Evolutionary conservation across 1,284 basidiomycete genomes (phyloP), one percentile per base, ranked within the genome.

Genomic region (Pterulicium gracile): DNA sequence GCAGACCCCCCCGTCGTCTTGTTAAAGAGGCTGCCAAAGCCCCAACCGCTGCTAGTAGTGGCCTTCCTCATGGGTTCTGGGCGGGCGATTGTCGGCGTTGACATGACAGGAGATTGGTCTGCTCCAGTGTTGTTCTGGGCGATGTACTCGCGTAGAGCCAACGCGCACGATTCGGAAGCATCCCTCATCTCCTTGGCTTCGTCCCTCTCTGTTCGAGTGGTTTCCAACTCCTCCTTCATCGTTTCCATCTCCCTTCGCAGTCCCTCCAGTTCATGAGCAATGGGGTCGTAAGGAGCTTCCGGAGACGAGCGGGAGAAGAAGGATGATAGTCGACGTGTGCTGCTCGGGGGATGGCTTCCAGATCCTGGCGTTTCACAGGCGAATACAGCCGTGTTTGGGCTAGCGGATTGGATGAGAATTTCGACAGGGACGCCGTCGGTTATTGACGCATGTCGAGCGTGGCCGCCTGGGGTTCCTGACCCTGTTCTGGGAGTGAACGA

Each of bases 151-250:
- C 90, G 73, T 24, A 96, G 66, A 0, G 86, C 87, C 47, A 77
- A 78, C 50, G 88, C 79, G 57, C 89, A 93, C 2, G 74, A 75
- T 53, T 96, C 91, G n/a, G 83, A 88, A 4, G 92, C 92, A 56
- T 88, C 79, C 40, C 79, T 73, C 2, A 88, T 89, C 60, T 96
- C 92, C 49, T 77, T 83, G 1, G 82, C 73, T 56, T 94, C 90
- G 21, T 61, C 64, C 18, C 93, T 64, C 50, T 88, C 83, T 47
- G 75, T 70, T 50, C 77, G 75, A 3, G 78, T 70, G 32, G 72
- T 71, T 24, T 81, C 78, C 27, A 95, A 62, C 47, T 81, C 75
- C 14, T 69, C 59, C 52, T 77, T 79, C 43, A 82, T 53, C 2
- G 67, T 55, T 42, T 63, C 62, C 34, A 92, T 55, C 57, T 92